Conservation (phyloP, 768 basidiomycete species). For the Boletales sp. region DNA sequence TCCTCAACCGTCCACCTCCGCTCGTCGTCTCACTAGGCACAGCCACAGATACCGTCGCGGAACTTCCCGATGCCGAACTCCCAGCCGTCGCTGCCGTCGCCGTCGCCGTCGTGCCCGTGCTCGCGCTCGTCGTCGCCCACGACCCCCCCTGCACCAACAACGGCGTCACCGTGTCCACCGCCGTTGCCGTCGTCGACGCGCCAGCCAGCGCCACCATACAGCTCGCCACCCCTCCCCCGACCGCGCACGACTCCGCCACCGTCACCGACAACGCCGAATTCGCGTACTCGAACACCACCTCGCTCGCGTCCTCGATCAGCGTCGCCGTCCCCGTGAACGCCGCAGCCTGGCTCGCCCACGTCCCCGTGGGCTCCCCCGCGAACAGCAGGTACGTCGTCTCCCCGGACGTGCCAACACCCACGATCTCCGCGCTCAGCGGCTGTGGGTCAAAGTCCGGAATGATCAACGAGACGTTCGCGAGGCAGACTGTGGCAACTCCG, state of each 20-base stretch:
- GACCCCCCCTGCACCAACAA: conserved; percentile 11
- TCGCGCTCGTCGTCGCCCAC: not conserved
- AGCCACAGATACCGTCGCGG: not conserved
- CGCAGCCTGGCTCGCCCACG: conserved; percentile 20
- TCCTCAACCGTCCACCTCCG: not conserved
- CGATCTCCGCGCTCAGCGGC: conserved; percentile 38
- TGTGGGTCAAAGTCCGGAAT: conserved; percentile 46
- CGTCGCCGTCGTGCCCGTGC: not conserved
- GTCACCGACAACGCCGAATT: conserved; percentile 2
- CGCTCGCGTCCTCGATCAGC: conserved; percentile 2
- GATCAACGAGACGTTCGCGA: conserved; percentile 33
- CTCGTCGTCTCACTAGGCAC: not conserved
- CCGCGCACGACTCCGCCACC: conserved; percentile 10
- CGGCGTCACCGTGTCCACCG: conserved; percentile 1
- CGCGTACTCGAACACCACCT: conserved; percentile 7
- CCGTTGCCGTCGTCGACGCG: not conserved
- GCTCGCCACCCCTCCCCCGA: conserved; percentile 1
- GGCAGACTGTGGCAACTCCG: conserved; percentile 1
- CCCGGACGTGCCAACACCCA: conserved; percentile 41
- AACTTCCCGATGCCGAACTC: conserved; percentile 1
- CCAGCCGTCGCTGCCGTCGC: not conserved
- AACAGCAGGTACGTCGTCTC: conserved; percentile 41
- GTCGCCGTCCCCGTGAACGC: conserved; percentile 33
- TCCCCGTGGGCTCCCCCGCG: conserved; percentile 34
- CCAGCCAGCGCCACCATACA: not conserved